Conservation (phyloP, 2,329 filamentous ascomycete species). For the Amphichorda felina region DNA sequence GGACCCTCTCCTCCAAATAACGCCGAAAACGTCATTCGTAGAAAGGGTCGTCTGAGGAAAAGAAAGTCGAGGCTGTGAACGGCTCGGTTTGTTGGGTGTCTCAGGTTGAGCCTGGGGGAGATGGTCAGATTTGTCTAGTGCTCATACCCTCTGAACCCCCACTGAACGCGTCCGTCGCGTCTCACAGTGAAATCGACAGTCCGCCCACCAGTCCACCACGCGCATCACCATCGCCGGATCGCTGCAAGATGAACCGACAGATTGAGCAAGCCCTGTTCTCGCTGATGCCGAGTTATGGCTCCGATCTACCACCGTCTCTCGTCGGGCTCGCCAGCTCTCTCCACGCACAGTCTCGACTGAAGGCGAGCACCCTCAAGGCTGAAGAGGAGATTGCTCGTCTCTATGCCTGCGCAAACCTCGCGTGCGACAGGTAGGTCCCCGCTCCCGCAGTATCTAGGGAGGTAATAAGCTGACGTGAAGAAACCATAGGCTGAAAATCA, state of each 20-base stretch:
- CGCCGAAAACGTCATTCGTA: too few relatives aligned
- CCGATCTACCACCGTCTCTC: conserved; percentile 55
- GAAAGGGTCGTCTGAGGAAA: too few relatives aligned
- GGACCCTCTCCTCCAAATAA: too few relatives aligned
- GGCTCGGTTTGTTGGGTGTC: too few relatives aligned
- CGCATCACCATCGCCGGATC: not conserved
- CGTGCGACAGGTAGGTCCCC: conserved; percentile 63
- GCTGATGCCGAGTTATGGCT: conserved; percentile 61
- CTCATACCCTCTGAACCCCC: too few relatives aligned
- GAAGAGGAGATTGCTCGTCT: conserved; percentile 81
- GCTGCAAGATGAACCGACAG: conserved; percentile 56
- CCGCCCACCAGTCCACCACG: not conserved
- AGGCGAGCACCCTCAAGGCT: conserved; percentile 64
- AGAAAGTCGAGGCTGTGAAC: too few relatives aligned
- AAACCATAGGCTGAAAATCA: conserved; percentile 54
- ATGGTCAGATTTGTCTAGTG: too few relatives aligned
- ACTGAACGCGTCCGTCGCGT: not conserved
- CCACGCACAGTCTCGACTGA: conserved; percentile 68
- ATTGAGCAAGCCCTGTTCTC: conserved; percentile 63
- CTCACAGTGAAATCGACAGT: too few relatives aligned
- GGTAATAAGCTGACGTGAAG: not conserved
- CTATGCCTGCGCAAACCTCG: conserved; percentile 79
- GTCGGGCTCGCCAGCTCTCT: conserved; percentile 61
- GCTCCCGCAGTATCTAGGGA: not conserved
- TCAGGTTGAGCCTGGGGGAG: too few relatives aligned